phyloP scores from a whole-genome alignment of 2,329 filamentous ascomycete species.

The Canariomyces notabilis region DNA sequence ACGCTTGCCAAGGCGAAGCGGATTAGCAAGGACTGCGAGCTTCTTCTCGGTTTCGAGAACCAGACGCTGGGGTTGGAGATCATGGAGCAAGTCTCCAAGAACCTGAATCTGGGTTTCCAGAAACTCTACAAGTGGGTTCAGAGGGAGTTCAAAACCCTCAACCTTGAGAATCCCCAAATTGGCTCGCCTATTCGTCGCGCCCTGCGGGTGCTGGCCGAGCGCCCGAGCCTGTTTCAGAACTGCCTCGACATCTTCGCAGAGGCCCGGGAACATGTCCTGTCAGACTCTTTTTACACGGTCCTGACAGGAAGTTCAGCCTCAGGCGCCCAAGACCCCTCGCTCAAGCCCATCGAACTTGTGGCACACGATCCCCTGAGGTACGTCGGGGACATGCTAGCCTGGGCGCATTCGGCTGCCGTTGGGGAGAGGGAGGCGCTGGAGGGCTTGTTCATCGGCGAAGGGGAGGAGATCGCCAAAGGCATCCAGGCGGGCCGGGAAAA shows the following conservation, averaged over 20 bases:
- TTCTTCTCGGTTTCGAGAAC: constrained; percentile 83
- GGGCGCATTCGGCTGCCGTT: constrained; percentile 90
- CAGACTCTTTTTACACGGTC: constrained; percentile 83
- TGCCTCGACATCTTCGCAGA: constrained; percentile 92
- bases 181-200: constrained; percentile 77
- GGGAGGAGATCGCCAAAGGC: constrained; percentile 78
- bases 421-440: constrained; percentile 91
- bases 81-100: constrained; percentile 83
- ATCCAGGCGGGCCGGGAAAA: constrained; percentile 75
- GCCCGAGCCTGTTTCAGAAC: constrained; percentile 85
- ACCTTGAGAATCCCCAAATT: constrained; percentile 91
- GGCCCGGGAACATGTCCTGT: constrained; percentile 77
- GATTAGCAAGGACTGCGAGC: constrained; percentile 82
- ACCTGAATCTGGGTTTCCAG: constrained; percentile 85
- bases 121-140: constrained; percentile 96
- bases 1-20: constrained; percentile 74
- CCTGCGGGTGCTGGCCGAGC: constrained; percentile 79
- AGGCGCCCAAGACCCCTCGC: constrained; percentile 52
- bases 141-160: constrained; percentile 83
- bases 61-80: constrained; percentile 84
- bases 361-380: constrained; percentile 91
- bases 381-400: constrained; percentile 94
- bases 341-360: constrained; percentile 89
- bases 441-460: constrained; percentile 83
- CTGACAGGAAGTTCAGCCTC: constrained; percentile 66